These are phyloP conservation scores for Hippophae gyantsensis DNA, from an alignment of 306 rosid species.

Conservation along the genomic window DNA sequence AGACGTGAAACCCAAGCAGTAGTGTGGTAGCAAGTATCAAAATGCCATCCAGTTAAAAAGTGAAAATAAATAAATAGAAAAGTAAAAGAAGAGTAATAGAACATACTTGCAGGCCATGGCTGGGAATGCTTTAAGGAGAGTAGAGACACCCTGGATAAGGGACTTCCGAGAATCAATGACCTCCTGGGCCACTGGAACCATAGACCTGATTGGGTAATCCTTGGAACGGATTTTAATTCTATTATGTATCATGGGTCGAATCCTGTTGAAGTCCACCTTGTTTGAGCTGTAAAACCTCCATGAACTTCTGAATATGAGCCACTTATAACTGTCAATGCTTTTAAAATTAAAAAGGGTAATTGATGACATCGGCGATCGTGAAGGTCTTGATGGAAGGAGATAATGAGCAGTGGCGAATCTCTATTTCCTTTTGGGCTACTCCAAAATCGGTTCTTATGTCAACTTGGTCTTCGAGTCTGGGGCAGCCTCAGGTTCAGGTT, in stretches of 20 bases:
- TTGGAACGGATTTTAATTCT: slow-evolving; percentile 53
- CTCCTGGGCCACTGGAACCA: slow-evolving; percentile 64
- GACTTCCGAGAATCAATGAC: slow-evolving; percentile 43
- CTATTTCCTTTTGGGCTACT: too few species aligned
- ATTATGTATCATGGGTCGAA: slow-evolving; percentile 60
- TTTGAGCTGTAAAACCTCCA: slow-evolving; percentile 3
- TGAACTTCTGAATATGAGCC: not conserved
- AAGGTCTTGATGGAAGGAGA: too few species aligned
- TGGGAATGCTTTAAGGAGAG: slow-evolving; percentile 48
- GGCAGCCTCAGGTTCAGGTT: too few species aligned
- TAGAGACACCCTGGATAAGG: slow-evolving; percentile 59
- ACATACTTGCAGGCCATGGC: slow-evolving; percentile 74
- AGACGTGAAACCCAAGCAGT: not conserved
- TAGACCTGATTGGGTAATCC: slow-evolving; percentile 42
- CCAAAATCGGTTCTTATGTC: too few species aligned
- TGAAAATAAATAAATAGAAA: not conserved
- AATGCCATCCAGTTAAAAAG: not conserved
- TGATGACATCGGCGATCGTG: too few species aligned
- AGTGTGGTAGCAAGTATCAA: not conserved
- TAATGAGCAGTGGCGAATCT: too few species aligned
- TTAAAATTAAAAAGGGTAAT: not conserved
- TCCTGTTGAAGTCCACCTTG: slow-evolving; percentile 23
- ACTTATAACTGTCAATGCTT: not conserved
- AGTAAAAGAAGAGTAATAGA: not conserved
- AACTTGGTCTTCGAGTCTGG: too few species aligned